These are phyloP conservation scores for Quercus suber DNA, from an alignment of 306 rosid genomes.

Conservation along the genomic window DNA sequence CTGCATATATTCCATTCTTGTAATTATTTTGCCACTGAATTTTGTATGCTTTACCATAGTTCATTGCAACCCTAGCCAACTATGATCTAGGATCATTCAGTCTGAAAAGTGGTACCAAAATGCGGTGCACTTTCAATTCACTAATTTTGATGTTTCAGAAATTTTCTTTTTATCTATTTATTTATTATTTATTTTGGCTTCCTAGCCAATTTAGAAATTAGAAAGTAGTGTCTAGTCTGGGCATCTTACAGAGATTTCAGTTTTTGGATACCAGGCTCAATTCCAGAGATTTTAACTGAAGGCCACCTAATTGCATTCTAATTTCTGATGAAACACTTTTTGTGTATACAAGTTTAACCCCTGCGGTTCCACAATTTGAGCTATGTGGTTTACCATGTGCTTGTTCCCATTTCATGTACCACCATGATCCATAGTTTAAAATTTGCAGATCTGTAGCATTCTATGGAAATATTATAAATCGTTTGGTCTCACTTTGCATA, in stretches of 20 bases:
- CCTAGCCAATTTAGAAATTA: neutral
- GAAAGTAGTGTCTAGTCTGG: neutral
- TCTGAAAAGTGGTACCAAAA: neutral
- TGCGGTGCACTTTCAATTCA: neutral
- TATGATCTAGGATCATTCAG: neutral
- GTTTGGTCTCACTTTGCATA: no score
- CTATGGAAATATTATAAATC: no score
- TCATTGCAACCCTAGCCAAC: neutral
- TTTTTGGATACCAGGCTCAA: neutral
- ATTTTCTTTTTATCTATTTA: no score
- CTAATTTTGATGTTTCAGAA: neutral
- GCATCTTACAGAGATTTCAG: neutral
- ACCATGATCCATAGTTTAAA: no score
- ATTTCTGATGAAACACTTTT: neutral
- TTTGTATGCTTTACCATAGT: neutral
- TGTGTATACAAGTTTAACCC: neutral
- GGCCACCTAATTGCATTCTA: neutral
- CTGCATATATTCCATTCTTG: neutral
- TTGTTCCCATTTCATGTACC: no score
- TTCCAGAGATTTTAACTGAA: neutral
- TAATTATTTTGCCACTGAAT: neutral
- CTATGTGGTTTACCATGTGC: neutral
- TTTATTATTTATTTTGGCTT: no score
- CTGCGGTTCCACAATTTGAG: neutral
- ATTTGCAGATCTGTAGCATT: no score